phyloP scores from a whole-genome alignment of 2,329 filamentous ascomycete species.

The Seiridium cupressi region DNA sequence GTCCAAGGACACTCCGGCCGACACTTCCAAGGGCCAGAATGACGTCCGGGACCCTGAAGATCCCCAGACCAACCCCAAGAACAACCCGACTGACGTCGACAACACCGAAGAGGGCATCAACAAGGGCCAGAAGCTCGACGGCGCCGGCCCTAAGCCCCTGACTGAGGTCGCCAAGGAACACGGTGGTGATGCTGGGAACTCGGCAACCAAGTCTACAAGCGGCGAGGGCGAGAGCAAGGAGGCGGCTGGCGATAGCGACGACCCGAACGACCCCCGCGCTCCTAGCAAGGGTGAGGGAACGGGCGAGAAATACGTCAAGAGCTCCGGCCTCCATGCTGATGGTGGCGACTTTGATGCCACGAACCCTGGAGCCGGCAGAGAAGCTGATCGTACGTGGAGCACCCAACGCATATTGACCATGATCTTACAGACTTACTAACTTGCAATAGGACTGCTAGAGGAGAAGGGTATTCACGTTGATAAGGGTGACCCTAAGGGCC shows the following conservation, averaged over 20 bases:
- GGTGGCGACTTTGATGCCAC: conserved; percentile 67
- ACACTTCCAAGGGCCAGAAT: conserved; percentile 31
- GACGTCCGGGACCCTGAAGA: conserved; percentile 38
- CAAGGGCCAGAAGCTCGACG: conserved; percentile 33
- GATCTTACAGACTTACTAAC: background rate
- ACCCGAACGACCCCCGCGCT: conserved; percentile 19
- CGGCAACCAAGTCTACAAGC: conserved; percentile 23
- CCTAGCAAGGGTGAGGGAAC: conserved; percentile 43
- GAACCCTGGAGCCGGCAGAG: conserved; percentile 61
- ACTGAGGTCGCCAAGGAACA: conserved; percentile 26
- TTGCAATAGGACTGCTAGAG: conserved; percentile 48
- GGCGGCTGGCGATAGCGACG: conserved; percentile 17
- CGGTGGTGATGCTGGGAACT: conserved; percentile 25
- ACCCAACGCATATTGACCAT: background rate
- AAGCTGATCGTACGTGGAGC: conserved; percentile 60
- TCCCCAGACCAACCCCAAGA: conserved; percentile 30
- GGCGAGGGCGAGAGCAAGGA: conserved; percentile 25
- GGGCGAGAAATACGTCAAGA: conserved; percentile 56
- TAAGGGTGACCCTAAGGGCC: conserved; percentile 17
- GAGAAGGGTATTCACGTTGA: conserved; percentile 45
- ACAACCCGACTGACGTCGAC: conserved; percentile 35
- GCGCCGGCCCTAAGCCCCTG: conserved; percentile 42
- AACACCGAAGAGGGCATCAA: conserved; percentile 29
- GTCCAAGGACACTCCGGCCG: conserved; percentile 16
- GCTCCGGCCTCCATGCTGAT: conserved; percentile 58